A percentile compares a stretch with the other conserved stretches of the same genome.
Evolutionary conservation across 441 rosid genomes (phyloP).

Genomic region (Populus hybrid): DNA sequence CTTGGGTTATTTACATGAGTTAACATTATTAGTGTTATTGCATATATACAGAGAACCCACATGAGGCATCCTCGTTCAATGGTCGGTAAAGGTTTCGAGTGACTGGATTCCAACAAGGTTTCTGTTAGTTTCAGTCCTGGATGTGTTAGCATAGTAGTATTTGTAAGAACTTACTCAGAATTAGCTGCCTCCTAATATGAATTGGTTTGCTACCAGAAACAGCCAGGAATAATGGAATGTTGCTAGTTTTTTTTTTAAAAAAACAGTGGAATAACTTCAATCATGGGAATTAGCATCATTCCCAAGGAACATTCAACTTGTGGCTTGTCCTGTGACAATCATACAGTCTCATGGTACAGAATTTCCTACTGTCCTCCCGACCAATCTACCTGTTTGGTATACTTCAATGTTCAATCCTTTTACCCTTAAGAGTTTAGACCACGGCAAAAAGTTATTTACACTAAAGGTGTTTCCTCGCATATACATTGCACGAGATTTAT

Average conservation of each 20-base stretch:
- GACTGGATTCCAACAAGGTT: too few relatives aligned
- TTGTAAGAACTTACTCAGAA: too few relatives aligned
- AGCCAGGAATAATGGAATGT: background rate
- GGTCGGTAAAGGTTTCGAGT: background rate
- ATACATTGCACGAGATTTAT: conserved; percentile 4
- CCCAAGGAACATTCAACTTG: background rate
- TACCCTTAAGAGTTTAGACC: background rate
- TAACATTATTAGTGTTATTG: too few relatives aligned
- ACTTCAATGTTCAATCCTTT: background rate
- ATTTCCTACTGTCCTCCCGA: background rate
- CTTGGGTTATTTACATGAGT: too few relatives aligned
- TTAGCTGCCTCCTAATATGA: background rate
- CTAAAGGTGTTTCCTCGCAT: background rate
- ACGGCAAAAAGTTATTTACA: conserved; percentile 23
- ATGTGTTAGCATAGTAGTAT: background rate
- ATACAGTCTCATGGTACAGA: background rate
- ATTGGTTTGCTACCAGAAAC: background rate
- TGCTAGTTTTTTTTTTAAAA: too few relatives aligned
- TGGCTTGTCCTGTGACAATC: background rate
- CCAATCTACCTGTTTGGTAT: background rate
- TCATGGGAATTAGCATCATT: too few relatives aligned
- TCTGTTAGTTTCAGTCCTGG: background rate
- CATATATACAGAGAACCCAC: too few relatives aligned
- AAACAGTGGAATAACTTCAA: too few relatives aligned
- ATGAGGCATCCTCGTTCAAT: too few relatives aligned